A percentile compares a stretch with the other conserved stretches of the same genome.
phyloP scores from a whole-genome alignment of 1,284 basidiomycete genomes.

The Meira nashicola region DNA sequence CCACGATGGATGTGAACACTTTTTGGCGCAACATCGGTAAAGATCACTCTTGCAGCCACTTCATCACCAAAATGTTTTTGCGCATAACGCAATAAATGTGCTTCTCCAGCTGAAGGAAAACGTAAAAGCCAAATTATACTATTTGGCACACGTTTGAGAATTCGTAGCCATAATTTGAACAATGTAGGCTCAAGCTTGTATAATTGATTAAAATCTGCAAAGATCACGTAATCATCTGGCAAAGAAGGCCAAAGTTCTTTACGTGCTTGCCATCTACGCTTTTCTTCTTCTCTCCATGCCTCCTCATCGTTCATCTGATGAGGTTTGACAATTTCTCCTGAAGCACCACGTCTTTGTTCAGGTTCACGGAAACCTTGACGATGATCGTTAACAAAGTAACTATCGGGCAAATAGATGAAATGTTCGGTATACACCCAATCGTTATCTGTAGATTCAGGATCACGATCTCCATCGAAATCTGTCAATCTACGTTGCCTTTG shows the following conservation, averaged over 20 bases:
- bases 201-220: constrained; percentile 65
- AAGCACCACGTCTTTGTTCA: constrained; percentile 4
- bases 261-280: constrained; percentile 57
- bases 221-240: constrained; percentile 58
- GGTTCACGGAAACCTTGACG: constrained; percentile 58
- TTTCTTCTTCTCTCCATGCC: constrained; percentile 59
- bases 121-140: constrained; percentile 64
- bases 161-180: constrained; percentile 62
- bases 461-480: constrained; percentile 57
- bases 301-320: constrained; percentile 28
- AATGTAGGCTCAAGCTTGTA: constrained; percentile 55
- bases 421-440: constrained; percentile 60
- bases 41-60: constrained; percentile 60
- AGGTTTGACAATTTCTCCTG: not conserved
- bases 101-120: constrained; percentile 61
- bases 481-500: constrained; percentile 20
- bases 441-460: constrained; percentile 58
- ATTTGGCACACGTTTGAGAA: constrained; percentile 59
- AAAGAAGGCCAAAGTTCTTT: constrained; percentile 56
- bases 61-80: constrained; percentile 60
- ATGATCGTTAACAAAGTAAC: constrained; percentile 65
- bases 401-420: constrained; percentile 57
- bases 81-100: constrained; percentile 60
- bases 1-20: constrained; percentile 61
- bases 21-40: constrained; percentile 62